phyloP scores from a whole-genome alignment of 2,329 filamentous ascomycete genomes.

The Uncinocarpus reesii region DNA sequence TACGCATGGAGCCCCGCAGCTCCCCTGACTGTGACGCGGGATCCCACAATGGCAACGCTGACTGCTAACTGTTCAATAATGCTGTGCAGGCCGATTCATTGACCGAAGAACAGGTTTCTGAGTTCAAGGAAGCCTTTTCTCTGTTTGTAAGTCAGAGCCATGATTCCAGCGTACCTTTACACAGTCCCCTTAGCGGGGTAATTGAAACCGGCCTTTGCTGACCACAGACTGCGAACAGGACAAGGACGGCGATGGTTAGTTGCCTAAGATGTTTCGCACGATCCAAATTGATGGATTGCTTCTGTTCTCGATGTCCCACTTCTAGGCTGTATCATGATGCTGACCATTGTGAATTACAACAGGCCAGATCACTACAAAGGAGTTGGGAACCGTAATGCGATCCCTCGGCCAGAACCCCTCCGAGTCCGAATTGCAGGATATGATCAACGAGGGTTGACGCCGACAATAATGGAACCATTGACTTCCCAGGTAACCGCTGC shows the following conservation, averaged over 20 bases:
- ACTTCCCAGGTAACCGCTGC: conserved; percentile 63
- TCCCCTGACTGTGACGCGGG: not conserved
- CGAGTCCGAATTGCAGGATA: conserved; percentile 81
- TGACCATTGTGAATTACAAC: conserved; percentile 11
- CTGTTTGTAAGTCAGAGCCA: conserved; percentile 74
- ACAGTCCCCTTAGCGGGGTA: conserved; percentile 6
- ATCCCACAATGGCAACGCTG: not conserved
- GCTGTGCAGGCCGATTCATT: conserved; percentile 79
- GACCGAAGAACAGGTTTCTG: conserved; percentile 99
- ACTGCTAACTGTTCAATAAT: conserved; percentile 2
- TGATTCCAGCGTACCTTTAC: not conserved
- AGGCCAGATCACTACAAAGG: conserved; percentile 90
- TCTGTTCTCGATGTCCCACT: not conserved
- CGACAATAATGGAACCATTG: conserved; percentile 86
- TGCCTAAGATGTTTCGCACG: not conserved
- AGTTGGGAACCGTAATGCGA: conserved; percentile 82
- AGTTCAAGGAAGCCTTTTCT: conserved; percentile 99
- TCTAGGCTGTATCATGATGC: not conserved
- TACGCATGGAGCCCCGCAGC: not conserved
- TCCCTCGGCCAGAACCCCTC: conserved; percentile 83
- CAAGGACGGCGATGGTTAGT: conserved; percentile 85
- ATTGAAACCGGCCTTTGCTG: not conserved
- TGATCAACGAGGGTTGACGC: conserved; percentile 92
- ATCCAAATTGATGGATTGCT: not conserved
- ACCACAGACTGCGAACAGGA: conserved; percentile 45